A percentile compares a stretch with the other conserved stretches of the same genome.
phyloP scores from a whole-genome alignment of 768 basidiomycete genomes.

The Termitomyces sp. region DNA sequence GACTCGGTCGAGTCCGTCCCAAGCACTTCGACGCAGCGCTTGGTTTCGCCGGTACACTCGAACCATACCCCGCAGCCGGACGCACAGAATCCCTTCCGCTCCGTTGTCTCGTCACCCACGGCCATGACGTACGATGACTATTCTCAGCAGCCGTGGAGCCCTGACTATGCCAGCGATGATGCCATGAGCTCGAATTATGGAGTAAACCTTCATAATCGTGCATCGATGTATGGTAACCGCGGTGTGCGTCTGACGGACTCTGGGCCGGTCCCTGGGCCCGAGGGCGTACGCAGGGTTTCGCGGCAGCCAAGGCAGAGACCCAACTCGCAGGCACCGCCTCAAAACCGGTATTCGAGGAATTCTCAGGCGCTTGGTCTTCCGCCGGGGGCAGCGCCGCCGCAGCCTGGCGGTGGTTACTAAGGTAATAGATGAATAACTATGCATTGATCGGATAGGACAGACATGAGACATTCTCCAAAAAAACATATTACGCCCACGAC shows the following conservation, averaged over 20 bases:
- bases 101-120: constrained; percentile 33
- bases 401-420: neutral
- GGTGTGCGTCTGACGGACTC: constrained; percentile 78
- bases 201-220: constrained; percentile 29
- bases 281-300: constrained; percentile 77
- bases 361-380: constrained; percentile 7
- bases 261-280: constrained; percentile 76
- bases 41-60: constrained; percentile 22
- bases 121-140: constrained; percentile 19
- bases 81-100: constrained; percentile 47
- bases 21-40: constrained; percentile 20
- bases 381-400: neutral
- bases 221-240: constrained; percentile 30
- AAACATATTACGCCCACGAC: neutral
- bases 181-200: constrained; percentile 23
- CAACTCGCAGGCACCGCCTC: constrained; percentile 51
- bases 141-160: constrained; percentile 20
- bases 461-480: neutral
- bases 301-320: constrained; percentile 54
- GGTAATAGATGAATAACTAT: neutral
- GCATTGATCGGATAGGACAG: neutral
- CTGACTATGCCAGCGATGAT: constrained; percentile 25
- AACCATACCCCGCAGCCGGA: constrained; percentile 20
- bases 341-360: constrained; percentile 12
- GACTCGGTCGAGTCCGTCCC: constrained; percentile 32